Percentiles rank a stretch among this genome's conserved stretches.
These are phyloP conservation scores for Ganoderma boninense DNA, from an alignment of 1,284 basidiomycete species.

Conservation along the genomic window DNA sequence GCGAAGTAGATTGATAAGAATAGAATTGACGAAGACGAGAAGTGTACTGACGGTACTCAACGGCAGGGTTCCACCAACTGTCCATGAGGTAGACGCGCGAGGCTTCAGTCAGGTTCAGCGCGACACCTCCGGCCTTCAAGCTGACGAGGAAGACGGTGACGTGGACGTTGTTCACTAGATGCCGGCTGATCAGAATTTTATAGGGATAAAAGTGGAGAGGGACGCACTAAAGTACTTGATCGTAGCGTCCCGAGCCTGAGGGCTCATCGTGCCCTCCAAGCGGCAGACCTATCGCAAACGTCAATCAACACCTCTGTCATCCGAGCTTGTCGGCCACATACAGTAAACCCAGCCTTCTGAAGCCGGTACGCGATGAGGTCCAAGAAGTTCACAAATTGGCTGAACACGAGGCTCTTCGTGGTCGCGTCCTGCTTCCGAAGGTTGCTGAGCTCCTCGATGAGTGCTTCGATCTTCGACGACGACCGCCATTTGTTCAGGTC, in stretches of 20 bases:
- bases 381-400: constrained; percentile 91
- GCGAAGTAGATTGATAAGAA: constrained; percentile 26
- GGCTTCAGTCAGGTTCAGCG: constrained; percentile 92
- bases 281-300: constrained; percentile 80
- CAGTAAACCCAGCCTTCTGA: constrained; percentile 90
- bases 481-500: constrained; percentile 93
- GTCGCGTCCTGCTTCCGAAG: constrained; percentile 88
- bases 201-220: not conserved
- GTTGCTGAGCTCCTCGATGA: constrained; percentile 93
- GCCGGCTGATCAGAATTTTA: constrained; percentile 12
- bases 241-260: constrained; percentile 94
- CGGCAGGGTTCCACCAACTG: constrained; percentile 93
- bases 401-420: constrained; percentile 97
- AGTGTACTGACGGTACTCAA: constrained; percentile 41
- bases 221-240: constrained; percentile 92
- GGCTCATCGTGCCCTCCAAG: constrained; percentile 96
- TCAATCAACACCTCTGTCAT: not conserved
- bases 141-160: constrained; percentile 97
- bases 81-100: constrained; percentile 94
- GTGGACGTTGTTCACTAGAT: constrained; percentile 87
- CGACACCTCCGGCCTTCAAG: constrained; percentile 96
- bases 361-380: constrained; percentile 94
- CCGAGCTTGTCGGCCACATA: constrained; percentile 45
- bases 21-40: constrained; percentile 12
- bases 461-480: constrained; percentile 96